These are phyloP conservation scores for Atkinsonella hypoxylon DNA, from an alignment of 2,329 filamentous ascomycete species.

Conservation along the genomic window DNA sequence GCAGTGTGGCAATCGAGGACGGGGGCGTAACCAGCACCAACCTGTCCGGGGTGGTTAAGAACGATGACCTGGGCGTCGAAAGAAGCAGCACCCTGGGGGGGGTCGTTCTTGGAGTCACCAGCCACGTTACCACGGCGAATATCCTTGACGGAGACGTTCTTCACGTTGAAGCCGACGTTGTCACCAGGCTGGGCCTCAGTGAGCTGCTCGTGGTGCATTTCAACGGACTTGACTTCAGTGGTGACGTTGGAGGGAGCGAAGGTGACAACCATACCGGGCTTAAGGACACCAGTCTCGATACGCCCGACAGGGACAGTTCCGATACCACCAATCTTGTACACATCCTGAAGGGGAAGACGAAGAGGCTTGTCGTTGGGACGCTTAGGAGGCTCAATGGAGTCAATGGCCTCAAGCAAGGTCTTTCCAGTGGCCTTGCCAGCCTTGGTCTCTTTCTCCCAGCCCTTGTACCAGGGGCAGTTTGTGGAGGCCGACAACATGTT, in stretches of 20 bases:
- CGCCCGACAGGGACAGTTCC: constrained; percentile 98
- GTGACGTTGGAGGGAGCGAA: constrained; percentile 98
- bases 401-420: constrained; percentile 98
- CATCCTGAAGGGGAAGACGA: constrained; percentile 99
- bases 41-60: constrained; percentile 99
- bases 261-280: constrained; percentile 87
- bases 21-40: constrained; percentile 97
- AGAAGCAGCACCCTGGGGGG: constrained; percentile 73
- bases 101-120: constrained; percentile 99
- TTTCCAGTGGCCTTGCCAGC: constrained; percentile 83
- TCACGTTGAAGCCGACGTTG: constrained; percentile 99
- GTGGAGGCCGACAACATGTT: constrained; percentile 88
- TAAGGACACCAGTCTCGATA: constrained; percentile 99
- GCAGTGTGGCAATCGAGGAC: constrained; percentile 99
- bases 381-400: constrained; percentile 82
- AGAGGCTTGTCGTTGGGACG: constrained; percentile 98
- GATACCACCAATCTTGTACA: constrained; percentile 99
- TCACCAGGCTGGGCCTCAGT: constrained; percentile 90
- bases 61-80: constrained; percentile 99
- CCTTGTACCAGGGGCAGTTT: constrained; percentile 99
- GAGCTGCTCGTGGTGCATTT: constrained; percentile 99
- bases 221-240: constrained; percentile 99
- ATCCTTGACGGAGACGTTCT: constrained; percentile 99
- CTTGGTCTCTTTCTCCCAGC: constrained; percentile 93
- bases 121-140: constrained; percentile 99